A percentile compares a stretch with the other conserved stretches of the same genome.
phyloP scores from a whole-genome alignment of 768 basidiomycete species.

The Cubamyces lactineus region DNA sequence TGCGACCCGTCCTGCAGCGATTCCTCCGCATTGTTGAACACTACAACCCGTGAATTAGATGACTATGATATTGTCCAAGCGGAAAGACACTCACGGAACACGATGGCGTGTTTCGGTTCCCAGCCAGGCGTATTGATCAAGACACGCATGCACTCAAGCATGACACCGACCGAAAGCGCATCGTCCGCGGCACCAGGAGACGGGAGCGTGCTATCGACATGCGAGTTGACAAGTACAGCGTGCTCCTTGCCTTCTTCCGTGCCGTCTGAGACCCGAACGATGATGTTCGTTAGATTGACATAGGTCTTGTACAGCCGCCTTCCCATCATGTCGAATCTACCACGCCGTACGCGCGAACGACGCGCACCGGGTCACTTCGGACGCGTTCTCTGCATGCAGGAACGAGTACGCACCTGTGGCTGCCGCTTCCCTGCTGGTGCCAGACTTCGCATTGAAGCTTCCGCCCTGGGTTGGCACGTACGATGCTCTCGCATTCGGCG shows the following conservation, averaged over 20 bases:
- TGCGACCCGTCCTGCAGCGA: slow-evolving; percentile 94
- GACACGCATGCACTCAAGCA: slow-evolving; percentile 88
- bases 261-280: slow-evolving; percentile 84
- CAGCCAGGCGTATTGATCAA: slow-evolving; percentile 67
- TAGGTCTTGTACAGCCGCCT: slow-evolving; percentile 86
- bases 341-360: neutral
- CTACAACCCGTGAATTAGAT: slow-evolving; percentile 39
- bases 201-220: slow-evolving; percentile 89
- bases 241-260: slow-evolving; percentile 74
- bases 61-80: too few relatives aligned
- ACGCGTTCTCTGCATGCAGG: too few relatives aligned
- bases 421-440: slow-evolving; percentile 87
- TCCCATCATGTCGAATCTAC: slow-evolving; percentile 91
- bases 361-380: neutral
- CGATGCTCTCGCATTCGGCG: slow-evolving; percentile 59
- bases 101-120: slow-evolving; percentile 74
- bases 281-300: slow-evolving; percentile 83
- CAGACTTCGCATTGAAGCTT: slow-evolving; percentile 91
- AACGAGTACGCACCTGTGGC: slow-evolving; percentile 66
- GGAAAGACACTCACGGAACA: slow-evolving; percentile 67
- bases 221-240: slow-evolving; percentile 85
- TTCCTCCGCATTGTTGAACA: slow-evolving; percentile 96
- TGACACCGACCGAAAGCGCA: slow-evolving; percentile 83
- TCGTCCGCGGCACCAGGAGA: slow-evolving; percentile 91
- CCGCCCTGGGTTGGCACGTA: slow-evolving; percentile 37